phyloP scores from a whole-genome alignment of 2,329 filamentous ascomycete genomes.

The Fusarium denticulatum region DNA sequence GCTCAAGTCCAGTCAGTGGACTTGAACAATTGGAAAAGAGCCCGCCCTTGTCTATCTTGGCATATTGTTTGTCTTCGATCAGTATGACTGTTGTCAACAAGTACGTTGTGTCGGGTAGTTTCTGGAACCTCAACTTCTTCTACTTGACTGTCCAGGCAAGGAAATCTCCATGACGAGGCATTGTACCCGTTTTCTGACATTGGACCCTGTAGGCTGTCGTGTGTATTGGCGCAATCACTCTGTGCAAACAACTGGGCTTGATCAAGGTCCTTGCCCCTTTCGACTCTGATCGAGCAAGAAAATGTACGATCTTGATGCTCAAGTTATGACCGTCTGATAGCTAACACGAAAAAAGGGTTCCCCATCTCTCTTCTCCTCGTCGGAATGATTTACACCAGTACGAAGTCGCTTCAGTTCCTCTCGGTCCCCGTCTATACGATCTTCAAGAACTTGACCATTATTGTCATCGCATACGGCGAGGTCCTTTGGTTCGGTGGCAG shows the following conservation, averaged over 20 bases:
- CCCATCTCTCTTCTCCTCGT: conserved; percentile 95
- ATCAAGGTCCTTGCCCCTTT: conserved; percentile 86
- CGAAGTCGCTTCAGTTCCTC: conserved; percentile 94
- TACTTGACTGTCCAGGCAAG: conserved; percentile 91
- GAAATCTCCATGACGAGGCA: neutral
- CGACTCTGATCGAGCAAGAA: conserved; percentile 87
- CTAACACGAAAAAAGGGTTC: conserved; percentile 73
- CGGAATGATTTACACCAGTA: conserved; percentile 98
- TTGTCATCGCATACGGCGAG: conserved; percentile 97
- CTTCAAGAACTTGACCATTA: conserved; percentile 99
- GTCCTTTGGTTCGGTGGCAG: conserved; percentile 97
- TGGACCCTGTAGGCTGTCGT: conserved; percentile 75
- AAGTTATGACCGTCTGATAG: neutral
- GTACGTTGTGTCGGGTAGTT: conserved; percentile 89
- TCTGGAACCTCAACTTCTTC: conserved; percentile 98
- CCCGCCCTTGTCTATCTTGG: conserved; percentile 81
- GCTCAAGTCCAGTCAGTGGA: conserved; percentile 13
- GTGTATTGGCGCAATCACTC: conserved; percentile 84
- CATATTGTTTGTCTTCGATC: conserved; percentile 96
- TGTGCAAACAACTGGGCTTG: conserved; percentile 81
- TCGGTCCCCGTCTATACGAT: conserved; percentile 99
- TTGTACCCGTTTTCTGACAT: conserved; percentile 8
- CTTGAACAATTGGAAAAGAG: conserved; percentile 71
- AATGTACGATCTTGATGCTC: conserved; percentile 70
- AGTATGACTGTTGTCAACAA: conserved; percentile 99